Base-by-base conservation (phyloP, 2,329 filamentous ascomycete species). In the Pleurostoma richardsiae region DNA sequence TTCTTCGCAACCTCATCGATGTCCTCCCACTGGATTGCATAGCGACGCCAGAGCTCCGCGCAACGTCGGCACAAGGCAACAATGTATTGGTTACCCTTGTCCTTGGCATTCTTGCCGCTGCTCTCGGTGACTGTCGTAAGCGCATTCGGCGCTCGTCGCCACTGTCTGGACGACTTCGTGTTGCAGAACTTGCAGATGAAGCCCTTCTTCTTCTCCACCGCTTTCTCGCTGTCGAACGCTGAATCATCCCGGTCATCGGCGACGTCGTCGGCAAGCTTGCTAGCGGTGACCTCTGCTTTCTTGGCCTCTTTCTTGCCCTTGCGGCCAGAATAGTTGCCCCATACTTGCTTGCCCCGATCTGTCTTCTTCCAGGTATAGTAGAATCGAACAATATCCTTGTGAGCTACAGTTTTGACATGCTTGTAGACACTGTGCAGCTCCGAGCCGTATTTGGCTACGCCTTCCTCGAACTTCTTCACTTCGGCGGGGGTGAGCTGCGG, bases 321-420 rank as follows among this genome's bases (percentile, higher is more conserved):
- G 41, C 92, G 82, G 8, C 88, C 90, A 43, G 88, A 83, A 58
- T 87, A 96, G 54, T 84, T 88, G 49, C 90, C 90, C 91, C 94
- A 96, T 27, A 99, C 83, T 56, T 94, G 83, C 60, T 81, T 85
- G 39, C 94, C 94, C 49, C 85, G 83, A 2, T 86, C 79, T 0
- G 90, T 90, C 68, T 97, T 97, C 71, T 99, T 99, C 94, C 94
- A 99, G 54, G 88, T 88, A 64, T 99, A 99, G 67, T 97, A 99
- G 62, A 88, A 95, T 4, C 94, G 87, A 29, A 95, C 90, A 51
- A 96, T 86, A 49, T 89, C 82, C 43, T 85, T 83, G 51, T 90
- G 83, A 39, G 81, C 82, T 55, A 94, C 82, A 0, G 85, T 88
- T 65, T 90, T 91, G 58, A 96, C 88, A 63, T 96, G 88, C 55